Conservation (phyloP, 2,329 filamentous ascomycete genomes). For the Huntiella savannae region DNA sequence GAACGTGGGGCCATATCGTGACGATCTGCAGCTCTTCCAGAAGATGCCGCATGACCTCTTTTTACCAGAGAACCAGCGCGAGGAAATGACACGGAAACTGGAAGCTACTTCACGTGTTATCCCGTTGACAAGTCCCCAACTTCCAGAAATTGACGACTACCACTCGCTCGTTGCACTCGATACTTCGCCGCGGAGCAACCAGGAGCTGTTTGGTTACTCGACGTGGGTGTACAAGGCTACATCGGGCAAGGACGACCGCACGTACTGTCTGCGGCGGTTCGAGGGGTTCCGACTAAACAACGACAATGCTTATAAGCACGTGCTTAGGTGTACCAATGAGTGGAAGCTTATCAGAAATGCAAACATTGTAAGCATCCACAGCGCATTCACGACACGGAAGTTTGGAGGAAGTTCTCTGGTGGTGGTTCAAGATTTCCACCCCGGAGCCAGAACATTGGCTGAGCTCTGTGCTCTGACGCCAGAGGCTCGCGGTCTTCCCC, state of each 20-base stretch:
- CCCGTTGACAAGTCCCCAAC: constrained; percentile 46
- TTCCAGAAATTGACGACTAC: constrained; percentile 70
- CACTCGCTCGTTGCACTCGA: constrained; percentile 85
- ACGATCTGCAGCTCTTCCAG: constrained; percentile 70
- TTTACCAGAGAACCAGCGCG: constrained; percentile 65
- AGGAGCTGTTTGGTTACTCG: constrained; percentile 59
- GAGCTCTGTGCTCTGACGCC: constrained; percentile 43
- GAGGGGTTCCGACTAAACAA: constrained; percentile 69
- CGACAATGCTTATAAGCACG: constrained; percentile 60
- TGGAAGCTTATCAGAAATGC: constrained; percentile 77
- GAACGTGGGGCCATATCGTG: constrained; percentile 62
- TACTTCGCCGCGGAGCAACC: constrained; percentile 58
- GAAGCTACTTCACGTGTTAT: constrained; percentile 74
- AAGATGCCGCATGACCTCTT: constrained; percentile 81
- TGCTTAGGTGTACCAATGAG: constrained; percentile 66
- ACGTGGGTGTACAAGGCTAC: constrained; percentile 94
- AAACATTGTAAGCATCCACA: constrained; percentile 68
- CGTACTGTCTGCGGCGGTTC: constrained; percentile 53
- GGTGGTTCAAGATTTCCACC: constrained; percentile 85
- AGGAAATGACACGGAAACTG: constrained; percentile 75
- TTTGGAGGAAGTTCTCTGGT: constrained; percentile 86
- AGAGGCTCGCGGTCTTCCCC: constrained; percentile 11
- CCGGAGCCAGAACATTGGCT: constrained; percentile 70
- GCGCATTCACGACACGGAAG: constrained; percentile 80
- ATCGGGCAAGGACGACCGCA: constrained; percentile 70